Evolutionary conservation across 73 alveolate genomes (phyloP).

Genomic region (Urostyla sp.): DNA sequence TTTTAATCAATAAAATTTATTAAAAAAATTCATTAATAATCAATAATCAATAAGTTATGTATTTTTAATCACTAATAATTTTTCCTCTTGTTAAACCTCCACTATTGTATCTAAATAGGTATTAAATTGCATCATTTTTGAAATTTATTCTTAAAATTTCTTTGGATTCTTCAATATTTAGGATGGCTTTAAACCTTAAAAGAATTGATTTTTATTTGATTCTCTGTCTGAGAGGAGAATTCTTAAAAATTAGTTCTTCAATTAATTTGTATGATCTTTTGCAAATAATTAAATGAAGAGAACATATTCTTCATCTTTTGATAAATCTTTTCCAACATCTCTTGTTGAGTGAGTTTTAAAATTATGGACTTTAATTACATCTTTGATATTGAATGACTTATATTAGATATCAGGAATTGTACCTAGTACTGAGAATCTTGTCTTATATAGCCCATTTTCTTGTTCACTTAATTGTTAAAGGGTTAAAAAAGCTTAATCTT

Average conservation of each 20-base stretch:
- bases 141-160: too few relatives aligned
- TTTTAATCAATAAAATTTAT: too few relatives aligned
- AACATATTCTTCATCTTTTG: slow-evolving; percentile 34
- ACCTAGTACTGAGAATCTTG: slow-evolving; percentile 20
- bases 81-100: too few relatives aligned
- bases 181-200: too few relatives aligned
- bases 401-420: slow-evolving; percentile 6
- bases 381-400: background rate
- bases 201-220: too few relatives aligned
- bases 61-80: too few relatives aligned
- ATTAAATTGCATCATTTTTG: too few relatives aligned
- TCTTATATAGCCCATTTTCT: background rate
- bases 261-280: slow-evolving; percentile 26
- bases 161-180: too few relatives aligned
- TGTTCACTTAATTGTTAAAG: background rate
- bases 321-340: slow-evolving; percentile 9
- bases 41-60: too few relatives aligned
- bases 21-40: too few relatives aligned
- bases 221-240: background rate
- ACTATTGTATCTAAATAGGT: too few relatives aligned
- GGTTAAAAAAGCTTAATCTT: background rate
- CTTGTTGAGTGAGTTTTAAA: slow-evolving; percentile 7
- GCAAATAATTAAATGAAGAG: background rate
- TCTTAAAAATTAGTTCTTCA: slow-evolving; percentile 33
- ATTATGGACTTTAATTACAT: background rate